phyloP scores from a whole-genome alignment of 148 eudicot species.

The Fagopyrum esculentum region DNA sequence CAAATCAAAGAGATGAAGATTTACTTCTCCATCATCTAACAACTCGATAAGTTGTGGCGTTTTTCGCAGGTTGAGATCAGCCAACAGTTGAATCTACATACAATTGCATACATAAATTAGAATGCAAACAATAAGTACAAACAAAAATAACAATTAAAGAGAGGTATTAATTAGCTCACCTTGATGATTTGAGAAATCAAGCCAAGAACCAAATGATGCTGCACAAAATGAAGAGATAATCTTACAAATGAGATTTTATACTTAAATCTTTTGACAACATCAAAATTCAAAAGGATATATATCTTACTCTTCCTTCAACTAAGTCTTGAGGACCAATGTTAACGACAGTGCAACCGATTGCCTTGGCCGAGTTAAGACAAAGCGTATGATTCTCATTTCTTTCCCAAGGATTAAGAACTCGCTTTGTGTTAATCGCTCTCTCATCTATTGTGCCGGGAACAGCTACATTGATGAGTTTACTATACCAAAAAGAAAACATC shows the following conservation, averaged over 20 bases:
- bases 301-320: constrained; percentile 90
- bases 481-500: constrained; percentile 27
- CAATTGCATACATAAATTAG: neutral
- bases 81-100: neutral
- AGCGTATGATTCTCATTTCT: constrained; percentile 37
- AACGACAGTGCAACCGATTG: constrained; percentile 95
- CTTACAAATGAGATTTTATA: neutral
- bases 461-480: constrained; percentile 37
- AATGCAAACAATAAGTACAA: neutral
- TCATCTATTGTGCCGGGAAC: constrained; percentile 77
- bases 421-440: constrained; percentile 81
- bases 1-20: neutral
- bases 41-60: constrained; percentile 3
- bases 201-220: constrained; percentile 6
- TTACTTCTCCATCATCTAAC: neutral
- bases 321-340: constrained; percentile 94
- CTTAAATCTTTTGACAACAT: neutral
- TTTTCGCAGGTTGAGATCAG: constrained; percentile 1
- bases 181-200: constrained; percentile 7
- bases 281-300: neutral
- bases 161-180: neutral
- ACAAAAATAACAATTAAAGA: neutral
- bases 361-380: constrained; percentile 85
- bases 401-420: constrained; percentile 88
- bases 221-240: neutral